Conservation (phyloP, 1,284 basidiomycete genomes). For the Pholiota adiposa region DNA sequence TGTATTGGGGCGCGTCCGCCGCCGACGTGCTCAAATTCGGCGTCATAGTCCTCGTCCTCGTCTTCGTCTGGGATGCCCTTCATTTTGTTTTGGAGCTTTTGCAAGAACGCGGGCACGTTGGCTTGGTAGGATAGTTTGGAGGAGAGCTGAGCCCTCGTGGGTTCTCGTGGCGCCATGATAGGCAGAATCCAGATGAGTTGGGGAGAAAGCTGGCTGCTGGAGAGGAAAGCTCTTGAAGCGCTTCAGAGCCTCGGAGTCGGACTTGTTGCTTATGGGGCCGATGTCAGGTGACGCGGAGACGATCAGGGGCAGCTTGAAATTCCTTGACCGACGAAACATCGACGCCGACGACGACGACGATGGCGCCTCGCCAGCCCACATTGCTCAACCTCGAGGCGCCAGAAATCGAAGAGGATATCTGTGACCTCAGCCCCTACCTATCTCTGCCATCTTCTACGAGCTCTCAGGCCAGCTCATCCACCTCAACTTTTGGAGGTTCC, state of each 20-base stretch:
- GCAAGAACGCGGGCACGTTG: constrained; percentile 61
- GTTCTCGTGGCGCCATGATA: constrained; percentile 62
- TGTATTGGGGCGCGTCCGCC: constrained; percentile 75
- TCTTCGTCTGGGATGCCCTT: constrained; percentile 53
- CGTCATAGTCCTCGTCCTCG: constrained; percentile 45
- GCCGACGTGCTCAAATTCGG: constrained; percentile 52
- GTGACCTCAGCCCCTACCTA: constrained; percentile 27
- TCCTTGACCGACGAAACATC: too few species aligned
- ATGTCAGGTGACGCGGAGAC: not conserved
- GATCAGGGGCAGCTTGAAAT: not conserved
- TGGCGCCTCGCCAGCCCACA: constrained; percentile 11
- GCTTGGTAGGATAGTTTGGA: constrained; percentile 62
- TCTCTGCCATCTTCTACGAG: constrained; percentile 22
- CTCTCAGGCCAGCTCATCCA: constrained; percentile 24
- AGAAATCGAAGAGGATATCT: constrained; percentile 27
- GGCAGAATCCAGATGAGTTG: too few species aligned
- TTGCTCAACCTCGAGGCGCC: constrained; percentile 3
- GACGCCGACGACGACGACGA: constrained; percentile 10
- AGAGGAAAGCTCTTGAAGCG: too few species aligned
- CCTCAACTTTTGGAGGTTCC: constrained; percentile 14
- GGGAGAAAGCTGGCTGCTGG: too few species aligned
- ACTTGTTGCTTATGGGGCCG: too few species aligned
- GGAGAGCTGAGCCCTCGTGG: constrained; percentile 68
- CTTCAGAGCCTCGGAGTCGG: too few species aligned
- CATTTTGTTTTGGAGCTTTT: constrained; percentile 60